Conservation (phyloP, 1,284 basidiomycete genomes). For the Boletus mariae region DNA sequence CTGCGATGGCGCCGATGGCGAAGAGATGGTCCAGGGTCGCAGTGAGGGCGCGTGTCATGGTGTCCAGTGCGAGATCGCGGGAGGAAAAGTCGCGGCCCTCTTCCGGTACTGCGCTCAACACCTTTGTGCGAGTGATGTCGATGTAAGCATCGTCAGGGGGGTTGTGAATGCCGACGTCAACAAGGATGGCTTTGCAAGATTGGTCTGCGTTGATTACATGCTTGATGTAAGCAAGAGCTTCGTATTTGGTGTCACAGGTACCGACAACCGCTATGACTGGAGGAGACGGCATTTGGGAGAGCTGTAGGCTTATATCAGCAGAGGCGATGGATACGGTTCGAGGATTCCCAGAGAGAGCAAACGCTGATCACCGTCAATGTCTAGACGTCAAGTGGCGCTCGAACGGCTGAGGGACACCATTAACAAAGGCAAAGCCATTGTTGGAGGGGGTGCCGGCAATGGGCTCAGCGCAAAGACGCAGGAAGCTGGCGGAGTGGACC, state of each 20-base stretch:
- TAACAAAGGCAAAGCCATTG: conserved; percentile 20
- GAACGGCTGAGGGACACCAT: conserved; percentile 16
- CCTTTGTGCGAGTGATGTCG: conserved; percentile 22
- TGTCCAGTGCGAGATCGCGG: conserved; percentile 7
- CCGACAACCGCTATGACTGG: conserved; percentile 27
- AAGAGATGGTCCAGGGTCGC: conserved; percentile 16
- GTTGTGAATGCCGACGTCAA: conserved; percentile 20
- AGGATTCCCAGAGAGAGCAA: neutral
- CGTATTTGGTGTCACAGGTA: conserved; percentile 29
- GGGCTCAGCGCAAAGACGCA: conserved; percentile 31
- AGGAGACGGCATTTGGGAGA: conserved; percentile 7
- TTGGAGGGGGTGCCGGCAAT: conserved; percentile 29
- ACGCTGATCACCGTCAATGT: conserved; percentile 6
- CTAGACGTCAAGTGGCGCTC: conserved; percentile 17
- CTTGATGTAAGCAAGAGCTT: conserved; percentile 24
- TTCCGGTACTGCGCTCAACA: conserved; percentile 11
- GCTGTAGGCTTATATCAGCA: conserved; percentile 17
- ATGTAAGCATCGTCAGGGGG: conserved; percentile 16
- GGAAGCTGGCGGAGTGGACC: conserved; percentile 27
- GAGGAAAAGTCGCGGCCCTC: conserved; percentile 4
- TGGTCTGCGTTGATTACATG: conserved; percentile 7
- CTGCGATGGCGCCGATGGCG: conserved; percentile 10
- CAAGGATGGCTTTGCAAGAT: conserved; percentile 23
- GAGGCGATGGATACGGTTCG: neutral
- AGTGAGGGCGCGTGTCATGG: conserved; percentile 22